Percentiles rank a stretch among this genome's conserved stretches.
phyloP scores from a whole-genome alignment of 371 early-diverging fungal species.

The Entomophthora muscae region DNA sequence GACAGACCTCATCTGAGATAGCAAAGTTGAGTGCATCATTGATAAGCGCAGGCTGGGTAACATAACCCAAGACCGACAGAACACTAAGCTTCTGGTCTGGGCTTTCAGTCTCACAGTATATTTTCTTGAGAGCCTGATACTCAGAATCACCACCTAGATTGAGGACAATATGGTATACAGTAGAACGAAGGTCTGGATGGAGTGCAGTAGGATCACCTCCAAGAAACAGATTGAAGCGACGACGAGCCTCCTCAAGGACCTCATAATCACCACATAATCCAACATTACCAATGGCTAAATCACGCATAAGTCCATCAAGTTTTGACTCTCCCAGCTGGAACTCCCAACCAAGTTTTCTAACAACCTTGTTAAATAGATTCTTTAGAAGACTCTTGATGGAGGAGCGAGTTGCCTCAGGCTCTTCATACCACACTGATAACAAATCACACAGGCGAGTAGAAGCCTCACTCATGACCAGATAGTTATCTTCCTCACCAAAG shows the following conservation, averaged over 20 bases:
- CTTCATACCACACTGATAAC: conserved; percentile 23
- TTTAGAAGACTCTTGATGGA: conserved; percentile 22
- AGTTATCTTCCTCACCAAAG: conserved; percentile 39
- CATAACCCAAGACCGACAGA: conserved; percentile 55
- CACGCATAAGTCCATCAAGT: conserved; percentile 21
- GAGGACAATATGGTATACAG: conserved; percentile 59
- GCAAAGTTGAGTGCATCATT: conserved; percentile 38
- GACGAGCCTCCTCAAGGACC: conserved; percentile 30
- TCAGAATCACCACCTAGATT: conserved; percentile 45
- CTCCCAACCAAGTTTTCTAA: conserved; percentile 28
- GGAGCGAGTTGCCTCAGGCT: conserved; percentile 19
- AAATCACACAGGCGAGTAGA: conserved; percentile 21
- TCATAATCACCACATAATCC: conserved; percentile 20
- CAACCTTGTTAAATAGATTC: conserved; percentile 26
- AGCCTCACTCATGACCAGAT: conserved; percentile 41
- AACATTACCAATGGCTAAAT: conserved; percentile 21
- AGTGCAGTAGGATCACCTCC: conserved; percentile 36
- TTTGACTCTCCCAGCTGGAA: conserved; percentile 35
- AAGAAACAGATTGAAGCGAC: conserved; percentile 35
- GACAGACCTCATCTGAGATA: conserved; percentile 47
- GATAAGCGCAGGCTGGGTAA: conserved; percentile 34
- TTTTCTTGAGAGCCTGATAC: conserved; percentile 51
- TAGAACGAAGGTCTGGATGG: conserved; percentile 64
- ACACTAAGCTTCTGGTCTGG: conserved; percentile 65
- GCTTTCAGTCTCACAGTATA: conserved; percentile 43